Conservation (phyloP, 73 alveolate species). For the Symbiodinium pilosum region DNA sequence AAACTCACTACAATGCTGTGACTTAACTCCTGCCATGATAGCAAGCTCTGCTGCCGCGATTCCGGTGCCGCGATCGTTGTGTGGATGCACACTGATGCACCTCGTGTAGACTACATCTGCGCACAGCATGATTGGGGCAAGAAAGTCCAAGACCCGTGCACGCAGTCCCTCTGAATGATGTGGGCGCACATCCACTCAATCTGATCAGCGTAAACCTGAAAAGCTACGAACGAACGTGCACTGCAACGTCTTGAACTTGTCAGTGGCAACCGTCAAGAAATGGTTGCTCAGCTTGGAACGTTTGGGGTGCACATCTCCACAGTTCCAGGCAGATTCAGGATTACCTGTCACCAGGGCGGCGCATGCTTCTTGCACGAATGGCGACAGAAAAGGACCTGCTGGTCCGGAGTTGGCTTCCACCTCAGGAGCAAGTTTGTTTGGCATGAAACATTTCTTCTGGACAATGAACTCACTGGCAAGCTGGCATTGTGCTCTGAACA, state of each 20-base stretch:
- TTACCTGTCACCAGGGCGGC: conserved; percentile 21
- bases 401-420: conserved; percentile 76
- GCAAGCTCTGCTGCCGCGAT: conserved; percentile 95
- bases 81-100: conserved; percentile 95
- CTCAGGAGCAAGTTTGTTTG: no score
- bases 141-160: background rate
- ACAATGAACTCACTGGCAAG: no score
- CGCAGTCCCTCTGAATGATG: conserved; percentile 77
- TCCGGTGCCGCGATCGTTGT: conserved; percentile 95
- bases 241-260: background rate
- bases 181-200: conserved; percentile 95
- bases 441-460: no score
- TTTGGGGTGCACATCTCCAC: conserved; percentile 94
- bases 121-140: background rate
- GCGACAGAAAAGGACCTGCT: background rate
- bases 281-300: background rate
- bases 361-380: background rate
- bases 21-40: conserved; percentile 67
- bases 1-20: background rate
- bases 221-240: background rate
- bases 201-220: conserved; percentile 90
- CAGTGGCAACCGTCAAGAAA: background rate
- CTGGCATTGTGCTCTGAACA: no score
- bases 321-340: conserved; percentile 91
- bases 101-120: background rate